Percentiles rank a stretch among this genome's conserved stretches.
These are phyloP conservation scores for Rubroboletus satanas DNA, from an alignment of 768 basidiomycete species.

Conservation along the genomic window DNA sequence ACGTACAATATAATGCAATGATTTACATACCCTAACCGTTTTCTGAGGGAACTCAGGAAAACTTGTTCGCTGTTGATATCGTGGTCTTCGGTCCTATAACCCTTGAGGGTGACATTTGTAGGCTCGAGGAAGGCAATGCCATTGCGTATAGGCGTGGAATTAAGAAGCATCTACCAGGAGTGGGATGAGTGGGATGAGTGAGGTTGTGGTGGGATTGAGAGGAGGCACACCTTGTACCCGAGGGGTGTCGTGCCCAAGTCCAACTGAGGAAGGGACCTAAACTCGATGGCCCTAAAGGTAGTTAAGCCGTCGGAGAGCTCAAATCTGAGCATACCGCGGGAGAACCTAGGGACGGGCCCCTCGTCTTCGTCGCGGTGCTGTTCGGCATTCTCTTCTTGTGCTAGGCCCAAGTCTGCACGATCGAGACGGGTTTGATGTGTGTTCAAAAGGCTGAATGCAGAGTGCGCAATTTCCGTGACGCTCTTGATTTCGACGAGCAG, in stretches of 20 bases:
- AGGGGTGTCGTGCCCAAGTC: conserved; percentile 72
- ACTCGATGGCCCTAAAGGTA: conserved; percentile 74
- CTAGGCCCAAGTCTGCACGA: conserved; percentile 45
- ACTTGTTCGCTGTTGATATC: conserved; percentile 53
- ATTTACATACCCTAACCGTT: conserved; percentile 60
- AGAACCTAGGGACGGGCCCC: conserved; percentile 78
- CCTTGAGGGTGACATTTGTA: conserved; percentile 54
- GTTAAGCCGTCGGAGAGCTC: conserved; percentile 75
- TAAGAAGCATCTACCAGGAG: conserved; percentile 57
- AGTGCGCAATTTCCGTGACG: conserved; percentile 81
- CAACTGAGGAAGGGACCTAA: conserved; percentile 58
- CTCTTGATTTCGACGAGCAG: conserved; percentile 71
- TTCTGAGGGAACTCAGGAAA: conserved; percentile 59
- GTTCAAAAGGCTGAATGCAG: conserved; percentile 78
- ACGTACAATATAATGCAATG: not conserved
- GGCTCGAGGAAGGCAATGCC: conserved; percentile 81
- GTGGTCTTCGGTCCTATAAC: conserved; percentile 60
- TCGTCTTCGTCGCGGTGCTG: conserved; percentile 55
- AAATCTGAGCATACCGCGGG: conserved; percentile 73
- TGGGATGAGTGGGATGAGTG: not conserved
- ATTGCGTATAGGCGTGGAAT: conserved; percentile 60
- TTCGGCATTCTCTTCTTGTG: conserved; percentile 39
- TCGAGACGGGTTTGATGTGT: conserved; percentile 60
- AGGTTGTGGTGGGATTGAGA: not conserved
- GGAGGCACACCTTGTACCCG: conserved; percentile 68